A percentile compares a stretch with the other conserved stretches of the same genome.
Conservation (phyloP, 805 yeast species). For the Hyphopichia homilentoma region DNA sequence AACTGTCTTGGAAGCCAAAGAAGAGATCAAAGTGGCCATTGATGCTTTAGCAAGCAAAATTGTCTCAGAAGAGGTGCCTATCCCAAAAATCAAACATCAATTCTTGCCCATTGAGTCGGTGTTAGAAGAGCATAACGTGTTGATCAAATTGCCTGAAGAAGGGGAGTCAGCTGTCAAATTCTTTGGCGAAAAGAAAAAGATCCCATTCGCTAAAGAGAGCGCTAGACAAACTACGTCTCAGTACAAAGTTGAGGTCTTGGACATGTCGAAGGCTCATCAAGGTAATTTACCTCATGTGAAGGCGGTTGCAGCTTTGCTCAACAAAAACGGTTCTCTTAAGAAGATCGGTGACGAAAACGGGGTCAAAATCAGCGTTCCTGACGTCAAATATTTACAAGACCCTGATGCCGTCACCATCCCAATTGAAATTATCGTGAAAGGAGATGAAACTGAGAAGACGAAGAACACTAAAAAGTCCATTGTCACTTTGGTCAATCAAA, state of each 20-base stretch:
- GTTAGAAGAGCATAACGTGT: conserved; percentile 51
- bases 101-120: conserved; percentile 58
- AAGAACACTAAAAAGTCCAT: conserved; percentile 67
- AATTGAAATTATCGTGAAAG: conserved; percentile 57
- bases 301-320: conserved; percentile 65
- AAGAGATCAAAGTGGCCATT: conserved; percentile 44
- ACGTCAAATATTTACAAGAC: conserved; percentile 34
- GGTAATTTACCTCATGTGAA: conserved; percentile 74
- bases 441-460: conserved; percentile 43
- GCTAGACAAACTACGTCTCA: conserved; percentile 61
- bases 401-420: conserved; percentile 42
- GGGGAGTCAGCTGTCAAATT: conserved; percentile 52
- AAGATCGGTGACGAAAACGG: conserved; percentile 35
- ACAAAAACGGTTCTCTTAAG: conserved; percentile 45
- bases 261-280: conserved; percentile 86
- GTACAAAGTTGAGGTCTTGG: conserved; percentile 63
- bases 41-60: conserved; percentile 43
- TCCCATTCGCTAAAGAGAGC: conserved; percentile 57
- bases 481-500: conserved; percentile 67
- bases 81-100: conserved; percentile 68
- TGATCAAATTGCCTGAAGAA: conserved; percentile 51
- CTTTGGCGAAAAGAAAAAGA: conserved; percentile 55
- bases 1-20: conserved; percentile 52
- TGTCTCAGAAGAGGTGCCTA: conserved; percentile 51
- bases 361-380: conserved; percentile 38